These are phyloP conservation scores for Paulownia fortunei DNA, from an alignment of 257 asterid genomes.

Conservation along the genomic window DNA sequence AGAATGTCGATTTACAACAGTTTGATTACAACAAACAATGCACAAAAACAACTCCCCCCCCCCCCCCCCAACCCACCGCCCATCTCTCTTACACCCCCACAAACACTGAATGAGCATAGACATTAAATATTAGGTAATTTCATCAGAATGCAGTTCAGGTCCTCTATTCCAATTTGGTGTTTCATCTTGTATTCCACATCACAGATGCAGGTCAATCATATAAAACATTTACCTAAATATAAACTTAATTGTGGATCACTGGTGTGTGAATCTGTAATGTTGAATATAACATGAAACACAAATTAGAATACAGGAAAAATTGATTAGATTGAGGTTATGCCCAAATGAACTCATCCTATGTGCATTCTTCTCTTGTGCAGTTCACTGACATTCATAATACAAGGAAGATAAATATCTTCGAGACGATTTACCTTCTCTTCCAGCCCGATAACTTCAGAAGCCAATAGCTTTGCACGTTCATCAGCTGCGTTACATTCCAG, in stretches of 20 bases:
- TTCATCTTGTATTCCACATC: background rate
- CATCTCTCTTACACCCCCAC: background rate
- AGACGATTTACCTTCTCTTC: conserved; percentile 84
- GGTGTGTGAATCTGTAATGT: conserved; percentile 9
- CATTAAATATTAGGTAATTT: background rate
- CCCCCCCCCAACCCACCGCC: background rate
- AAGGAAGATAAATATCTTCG: conserved; percentile 17
- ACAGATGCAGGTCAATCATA: background rate
- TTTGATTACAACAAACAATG: background rate
- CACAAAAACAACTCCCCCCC: background rate
- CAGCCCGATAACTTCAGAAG: conserved; percentile 95
- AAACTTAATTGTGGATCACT: background rate
- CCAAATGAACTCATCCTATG: conserved; percentile 13
- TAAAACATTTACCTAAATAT: background rate
- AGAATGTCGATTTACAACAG: background rate
- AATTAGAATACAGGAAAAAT: background rate
- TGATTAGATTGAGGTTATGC: conserved; percentile 3
- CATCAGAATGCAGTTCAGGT: background rate
- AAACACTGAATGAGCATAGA: background rate
- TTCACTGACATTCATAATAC: background rate
- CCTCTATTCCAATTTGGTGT: conserved; percentile 5
- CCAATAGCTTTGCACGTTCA: conserved; percentile 92
- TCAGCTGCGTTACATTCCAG: conserved; percentile 98
- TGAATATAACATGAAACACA: background rate
- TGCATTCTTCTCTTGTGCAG: conserved; percentile 21